Evolutionary conservation across 2,329 filamentous ascomycete genomes (phyloP), one percentile per base, ranked within the genome.

Genomic region (Penicillium thymicola): DNA sequence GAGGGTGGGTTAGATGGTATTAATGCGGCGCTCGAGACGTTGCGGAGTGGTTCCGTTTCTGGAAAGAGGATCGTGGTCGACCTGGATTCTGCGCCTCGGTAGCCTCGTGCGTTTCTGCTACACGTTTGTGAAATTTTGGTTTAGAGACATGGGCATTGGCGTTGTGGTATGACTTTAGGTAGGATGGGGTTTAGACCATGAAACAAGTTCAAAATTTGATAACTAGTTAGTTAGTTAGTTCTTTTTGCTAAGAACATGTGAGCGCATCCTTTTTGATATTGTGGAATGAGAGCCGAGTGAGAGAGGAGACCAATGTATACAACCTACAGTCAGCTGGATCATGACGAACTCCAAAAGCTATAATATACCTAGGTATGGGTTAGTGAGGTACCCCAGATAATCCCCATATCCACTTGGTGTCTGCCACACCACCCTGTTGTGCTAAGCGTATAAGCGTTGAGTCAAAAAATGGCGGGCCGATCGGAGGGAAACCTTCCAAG

Each of bases 1-100:
- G 81, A 86, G 18, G 79, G 83, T 13, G 89, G 89, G 0, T 69
- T 91, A 2, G 81, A 78, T 3, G 85, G 81, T 0, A 82, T 91
- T n/a, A 91, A 91, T 67, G 78, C 76, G 8, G 87, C 85, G 0
- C 72, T 92, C 30, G 85, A 90, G 65, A 77, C 80, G 5, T 81
- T 91, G 79, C 78, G 87, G 14, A 80, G 79, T 57, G 86, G 88
- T 0, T 83, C 84, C 53, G 82, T 89, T 10, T 85, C 85, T 48
- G 88, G 88, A 0, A 87, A 86, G 13, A 82, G 88, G 44, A 76
- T 91, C 43, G 85, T 91, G n/a, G 84, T 89, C 8, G 65, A 68
- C 53, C 51, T 75, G 42, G 58, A 57, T 16, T 57, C 54, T 42
- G 54, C 37, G 18, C 5, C 37, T 27, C 58, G 38, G 51, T 53